Conservation (phyloP, 129 eudicot genomes). For the Erigeron canadensis region DNA sequence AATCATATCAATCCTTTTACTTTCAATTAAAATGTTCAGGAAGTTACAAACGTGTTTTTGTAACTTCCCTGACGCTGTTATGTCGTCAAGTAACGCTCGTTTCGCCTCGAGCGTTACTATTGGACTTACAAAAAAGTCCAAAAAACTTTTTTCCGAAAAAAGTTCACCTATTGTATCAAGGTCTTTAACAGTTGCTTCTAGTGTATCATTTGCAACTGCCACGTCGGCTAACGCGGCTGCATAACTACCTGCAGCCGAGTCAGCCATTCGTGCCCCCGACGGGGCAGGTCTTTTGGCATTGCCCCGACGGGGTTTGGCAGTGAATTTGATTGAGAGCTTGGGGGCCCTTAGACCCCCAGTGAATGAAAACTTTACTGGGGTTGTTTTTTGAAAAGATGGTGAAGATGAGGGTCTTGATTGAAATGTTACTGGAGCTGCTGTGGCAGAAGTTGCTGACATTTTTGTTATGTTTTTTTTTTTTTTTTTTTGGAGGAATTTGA, state of each 20-base stretch:
- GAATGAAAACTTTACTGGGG: constrained; percentile 35
- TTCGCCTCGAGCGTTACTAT: constrained; percentile 49
- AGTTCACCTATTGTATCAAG: constrained; percentile 44
- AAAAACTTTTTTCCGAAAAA: constrained; percentile 41
- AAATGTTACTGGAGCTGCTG: constrained; percentile 54
- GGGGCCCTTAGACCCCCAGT: constrained; percentile 49
- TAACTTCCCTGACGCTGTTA: constrained; percentile 39
- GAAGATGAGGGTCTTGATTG: constrained; percentile 39
- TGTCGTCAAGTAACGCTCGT: constrained; percentile 46
- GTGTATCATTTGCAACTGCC: constrained; percentile 54
- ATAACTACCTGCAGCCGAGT: constrained; percentile 65
- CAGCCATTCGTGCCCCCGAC: constrained; percentile 47
- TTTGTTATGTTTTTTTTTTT: constrained; percentile 22
- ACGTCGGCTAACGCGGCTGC: constrained; percentile 79
- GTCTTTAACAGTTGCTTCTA: constrained; percentile 53
- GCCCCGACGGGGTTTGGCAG: constrained; percentile 30
- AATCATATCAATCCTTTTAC: constrained; percentile 53
- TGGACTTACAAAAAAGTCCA: constrained; percentile 55
- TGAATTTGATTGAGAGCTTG: constrained; percentile 41
- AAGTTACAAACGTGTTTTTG: constrained; percentile 63
- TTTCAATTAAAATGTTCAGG: constrained; percentile 60
- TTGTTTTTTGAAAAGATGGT: constrained; percentile 31
- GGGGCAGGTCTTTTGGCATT: constrained; percentile 34
- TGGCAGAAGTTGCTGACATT: constrained; percentile 57
- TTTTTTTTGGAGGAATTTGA: constrained; percentile 20